Evolutionary conservation across 768 basidiomycete species (phyloP).

Genomic region (Lentinula boryana): DNA sequence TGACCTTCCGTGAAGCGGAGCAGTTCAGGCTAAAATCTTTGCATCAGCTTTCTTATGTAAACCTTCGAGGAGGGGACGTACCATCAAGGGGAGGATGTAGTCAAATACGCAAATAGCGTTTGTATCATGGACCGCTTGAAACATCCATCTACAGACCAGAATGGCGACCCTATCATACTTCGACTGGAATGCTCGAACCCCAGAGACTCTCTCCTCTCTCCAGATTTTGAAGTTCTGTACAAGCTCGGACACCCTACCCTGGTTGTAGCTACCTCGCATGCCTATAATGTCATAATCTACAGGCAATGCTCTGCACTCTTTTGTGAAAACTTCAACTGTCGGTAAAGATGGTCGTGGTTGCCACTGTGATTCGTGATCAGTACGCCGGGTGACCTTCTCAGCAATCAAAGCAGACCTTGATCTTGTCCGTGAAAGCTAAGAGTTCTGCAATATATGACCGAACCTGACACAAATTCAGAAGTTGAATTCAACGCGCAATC

Average conservation of each 20-base stretch:
- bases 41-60: constrained; percentile 2
- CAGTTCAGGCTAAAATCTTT: constrained; percentile 54
- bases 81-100: constrained; percentile 79
- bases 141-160: constrained; percentile 73
- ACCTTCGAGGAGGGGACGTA: constrained; percentile 23
- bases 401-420: constrained; percentile 42
- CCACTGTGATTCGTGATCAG: constrained; percentile 35
- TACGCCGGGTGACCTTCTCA: background rate
- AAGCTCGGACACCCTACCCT: constrained; percentile 50
- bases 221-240: constrained; percentile 61
- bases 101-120: constrained; percentile 75
- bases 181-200: constrained; percentile 76
- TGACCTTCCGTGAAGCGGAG: constrained; percentile 70
- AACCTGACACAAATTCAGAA: constrained; percentile 36
- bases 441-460: constrained; percentile 73
- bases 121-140: constrained; percentile 66
- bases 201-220: constrained; percentile 66
- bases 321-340: constrained; percentile 55
- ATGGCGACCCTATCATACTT: constrained; percentile 77
- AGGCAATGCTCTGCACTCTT: constrained; percentile 54
- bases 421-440: constrained; percentile 63
- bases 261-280: constrained; percentile 59
- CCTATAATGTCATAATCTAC: constrained; percentile 70
- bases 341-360: constrained; percentile 57
- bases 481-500: constrained; percentile 4